Conservation (phyloP, 352 stramenopile species). For the Pythium sukuiense region DNA sequence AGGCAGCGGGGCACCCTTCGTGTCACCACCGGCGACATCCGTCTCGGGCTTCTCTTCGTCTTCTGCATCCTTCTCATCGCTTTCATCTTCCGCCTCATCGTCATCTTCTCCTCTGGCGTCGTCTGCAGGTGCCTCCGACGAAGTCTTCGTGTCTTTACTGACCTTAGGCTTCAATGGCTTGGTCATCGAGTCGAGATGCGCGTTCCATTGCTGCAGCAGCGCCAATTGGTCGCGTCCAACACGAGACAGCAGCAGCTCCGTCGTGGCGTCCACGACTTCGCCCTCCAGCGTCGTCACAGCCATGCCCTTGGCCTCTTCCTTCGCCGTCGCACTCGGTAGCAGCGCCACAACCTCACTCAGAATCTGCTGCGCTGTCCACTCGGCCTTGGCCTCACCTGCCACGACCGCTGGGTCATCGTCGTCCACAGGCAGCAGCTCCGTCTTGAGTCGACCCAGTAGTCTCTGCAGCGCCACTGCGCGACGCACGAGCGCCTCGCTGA, state of each 20-base stretch:
- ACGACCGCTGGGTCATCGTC: conserved; percentile 22
- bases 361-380: conserved; percentile 17
- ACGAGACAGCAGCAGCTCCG: conserved; percentile 62
- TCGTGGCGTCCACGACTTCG: conserved; percentile 66
- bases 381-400: background rate
- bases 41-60: background rate
- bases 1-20: background rate
- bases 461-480: conserved; percentile 45
- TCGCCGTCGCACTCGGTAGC: background rate
- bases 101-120: background rate
- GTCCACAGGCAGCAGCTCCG: conserved; percentile 40
- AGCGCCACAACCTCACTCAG: background rate
- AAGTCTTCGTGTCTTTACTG: background rate
- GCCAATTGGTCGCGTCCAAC: conserved; percentile 32
- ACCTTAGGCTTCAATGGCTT: background rate
- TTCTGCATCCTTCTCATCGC: background rate
- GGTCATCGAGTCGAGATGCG: conserved; percentile 32
- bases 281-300: conserved; percentile 42
- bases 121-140: background rate
- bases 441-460: conserved; percentile 34
- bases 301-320: background rate
- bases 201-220: conserved; percentile 44
- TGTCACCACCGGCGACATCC: background rate
- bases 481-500: conserved; percentile 25
- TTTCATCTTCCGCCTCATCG: background rate